A percentile compares a stretch with the other conserved stretches of the same genome.
Conservation (phyloP, 805 yeast species). For the Candida ovalis region DNA sequence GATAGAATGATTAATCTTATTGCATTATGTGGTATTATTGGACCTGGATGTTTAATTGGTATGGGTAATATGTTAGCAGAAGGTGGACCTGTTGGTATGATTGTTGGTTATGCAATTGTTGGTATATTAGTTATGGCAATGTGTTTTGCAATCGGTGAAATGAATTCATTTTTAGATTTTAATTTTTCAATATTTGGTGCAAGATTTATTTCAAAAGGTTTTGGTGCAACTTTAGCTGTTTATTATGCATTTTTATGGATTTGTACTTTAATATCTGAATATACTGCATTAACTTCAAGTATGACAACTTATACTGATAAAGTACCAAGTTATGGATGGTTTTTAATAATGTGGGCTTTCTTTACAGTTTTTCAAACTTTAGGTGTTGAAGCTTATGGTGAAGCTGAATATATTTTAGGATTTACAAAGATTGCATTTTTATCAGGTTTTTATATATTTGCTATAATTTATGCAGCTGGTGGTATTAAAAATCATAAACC, state of each 20-base stretch:
- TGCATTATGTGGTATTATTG: constrained; percentile 55
- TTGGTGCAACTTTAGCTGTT: constrained; percentile 55
- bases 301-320: constrained; percentile 47
- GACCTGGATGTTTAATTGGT: constrained; percentile 53
- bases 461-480: constrained; percentile 44
- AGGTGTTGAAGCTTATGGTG: constrained; percentile 54
- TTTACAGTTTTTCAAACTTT: constrained; percentile 48
- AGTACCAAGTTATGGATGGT: constrained; percentile 54
- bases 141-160: constrained; percentile 55
- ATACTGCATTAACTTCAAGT: constrained; percentile 49
- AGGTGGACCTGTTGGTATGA: constrained; percentile 52
- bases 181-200: constrained; percentile 52
- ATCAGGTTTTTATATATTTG: constrained; percentile 46
- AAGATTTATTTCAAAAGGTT: constrained; percentile 49
- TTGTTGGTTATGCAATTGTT: constrained; percentile 47
- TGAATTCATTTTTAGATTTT: constrained; percentile 50
- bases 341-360: constrained; percentile 47
- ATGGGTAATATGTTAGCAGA: constrained; percentile 46
- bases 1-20: constrained; percentile 48
- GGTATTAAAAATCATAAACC: constrained; percentile 31
- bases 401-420: constrained; percentile 52
- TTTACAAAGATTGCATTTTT: constrained; percentile 42
- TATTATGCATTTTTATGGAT: constrained; percentile 54
- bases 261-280: constrained; percentile 52
- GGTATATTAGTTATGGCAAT: constrained; percentile 51